Percentiles rank a stretch among this genome's conserved stretches.
phyloP scores from a whole-genome alignment of 306 rosid genomes.

The Senna tora region DNA sequence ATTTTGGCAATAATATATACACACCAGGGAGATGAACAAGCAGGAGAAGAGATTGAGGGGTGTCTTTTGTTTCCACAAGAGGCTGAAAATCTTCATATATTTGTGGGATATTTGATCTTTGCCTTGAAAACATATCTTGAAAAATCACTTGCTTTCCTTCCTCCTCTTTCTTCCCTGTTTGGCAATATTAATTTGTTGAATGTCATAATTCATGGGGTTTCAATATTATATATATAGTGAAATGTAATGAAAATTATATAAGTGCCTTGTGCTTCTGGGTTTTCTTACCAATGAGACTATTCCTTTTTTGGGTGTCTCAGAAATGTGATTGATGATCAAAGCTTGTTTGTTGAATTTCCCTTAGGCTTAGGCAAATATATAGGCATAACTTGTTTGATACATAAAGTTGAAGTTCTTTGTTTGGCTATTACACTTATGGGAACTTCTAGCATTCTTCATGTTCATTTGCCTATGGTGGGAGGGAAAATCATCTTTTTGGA shows the following conservation, averaged over 20 bases:
- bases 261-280: neutral
- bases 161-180: neutral
- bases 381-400: neutral
- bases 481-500: neutral
- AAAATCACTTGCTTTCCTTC: neutral
- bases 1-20: neutral
- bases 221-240: neutral
- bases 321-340: neutral
- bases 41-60: neutral
- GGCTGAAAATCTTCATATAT: neutral
- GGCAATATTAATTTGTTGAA: neutral
- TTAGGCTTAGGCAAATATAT: neutral
- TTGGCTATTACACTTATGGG: neutral
- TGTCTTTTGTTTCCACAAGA: neutral
- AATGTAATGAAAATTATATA: too few relatives aligned
- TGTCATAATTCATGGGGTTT: neutral
- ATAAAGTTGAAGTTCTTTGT: constrained; percentile 1
- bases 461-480: neutral
- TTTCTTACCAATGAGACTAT: neutral
- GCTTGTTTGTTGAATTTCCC: neutral
- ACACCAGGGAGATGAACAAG: neutral
- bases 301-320: neutral
- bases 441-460: neutral
- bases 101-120: neutral
- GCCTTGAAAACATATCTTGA: neutral